Base-by-base conservation (phyloP, 108 stramenopile species). In the Nannochloropsis gaditana region DNA sequence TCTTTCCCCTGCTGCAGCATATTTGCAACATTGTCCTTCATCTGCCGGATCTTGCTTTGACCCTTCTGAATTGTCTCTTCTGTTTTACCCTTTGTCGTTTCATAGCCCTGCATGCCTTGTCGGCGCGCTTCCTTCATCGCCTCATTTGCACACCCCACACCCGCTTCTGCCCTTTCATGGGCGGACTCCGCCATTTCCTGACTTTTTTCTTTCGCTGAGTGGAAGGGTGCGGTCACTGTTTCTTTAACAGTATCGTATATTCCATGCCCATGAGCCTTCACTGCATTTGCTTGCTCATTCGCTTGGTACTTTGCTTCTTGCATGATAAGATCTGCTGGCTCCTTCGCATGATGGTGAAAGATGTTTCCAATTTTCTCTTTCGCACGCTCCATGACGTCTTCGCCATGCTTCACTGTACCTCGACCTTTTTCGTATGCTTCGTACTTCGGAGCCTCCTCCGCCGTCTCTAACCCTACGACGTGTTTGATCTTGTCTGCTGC, bases 341-440 rank as follows among this genome's bases (percentile, higher is more conserved):
- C 59, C 59, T 73, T 73, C 59, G n/a, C 59, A n/a, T 73, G 15
- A 6, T 73, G 59, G 59, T 73, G 59, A n/a, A 73, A n/a, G 19
- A 73, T 73, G 4, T 73, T n/a, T 73, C 59, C 59, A 73, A 73
- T 73, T n/a, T 73, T 73, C 6, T 73, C 59, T n/a, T 73, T 73
- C 19, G 59, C 59, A n/a, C n/a, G 59, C 59, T 73, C 59, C 6
- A 73, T 73, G 19, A 73, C n/a, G 8, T n/a, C 59, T n/a, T 73
- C 59, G 59, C 59, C 59, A n/a, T 73, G 59, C 59, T 73, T 73
- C 19, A 73, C 8, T 5, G 59, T n/a, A 6, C n/a, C 59, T n/a
- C 6, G 15, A 4, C 59, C 59, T n/a, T 73, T 15, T n/a, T 73
- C 59, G n/a, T 73, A 73, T n/a, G 59, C 59, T n/a, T 73, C 59